These are phyloP conservation scores for Chaetomium olivaceum DNA, from an alignment of 2,329 filamentous ascomycete species.

Conservation along the genomic window DNA sequence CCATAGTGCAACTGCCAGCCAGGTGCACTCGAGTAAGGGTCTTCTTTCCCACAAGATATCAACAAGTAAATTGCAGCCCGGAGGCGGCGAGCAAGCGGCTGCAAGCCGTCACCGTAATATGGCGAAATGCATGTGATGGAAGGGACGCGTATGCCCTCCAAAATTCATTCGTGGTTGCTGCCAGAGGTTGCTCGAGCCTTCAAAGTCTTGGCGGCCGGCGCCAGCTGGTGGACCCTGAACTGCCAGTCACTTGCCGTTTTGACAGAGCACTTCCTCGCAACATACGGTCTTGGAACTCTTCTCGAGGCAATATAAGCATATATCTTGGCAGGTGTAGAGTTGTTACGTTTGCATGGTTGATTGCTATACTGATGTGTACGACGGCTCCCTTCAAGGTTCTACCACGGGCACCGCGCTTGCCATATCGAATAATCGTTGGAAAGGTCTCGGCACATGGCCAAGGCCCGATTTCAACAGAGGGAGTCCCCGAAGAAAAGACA, in stretches of 20 bases:
- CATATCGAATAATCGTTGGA: too few species aligned
- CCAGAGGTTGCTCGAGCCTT: background rate
- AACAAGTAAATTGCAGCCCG: background rate
- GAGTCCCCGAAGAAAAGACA: too few species aligned
- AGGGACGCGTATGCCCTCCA: background rate
- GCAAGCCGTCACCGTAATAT: background rate
- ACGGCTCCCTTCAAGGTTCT: too few species aligned
- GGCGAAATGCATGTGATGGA: background rate
- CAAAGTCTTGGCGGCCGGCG: background rate
- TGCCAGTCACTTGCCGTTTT: background rate
- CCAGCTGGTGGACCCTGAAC: background rate
- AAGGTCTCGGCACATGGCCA: too few species aligned
- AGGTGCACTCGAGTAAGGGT: background rate
- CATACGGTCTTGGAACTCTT: too few species aligned
- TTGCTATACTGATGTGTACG: too few species aligned
- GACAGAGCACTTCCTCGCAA: too few species aligned
- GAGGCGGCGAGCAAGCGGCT: background rate
- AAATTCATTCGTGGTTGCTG: background rate
- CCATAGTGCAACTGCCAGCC: background rate
- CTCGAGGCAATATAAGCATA: too few species aligned
- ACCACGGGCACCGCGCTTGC: too few species aligned
- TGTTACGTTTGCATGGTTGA: too few species aligned
- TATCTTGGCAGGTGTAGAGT: too few species aligned
- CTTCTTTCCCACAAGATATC: background rate
- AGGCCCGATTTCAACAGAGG: too few species aligned